Percentiles rank a stretch among this genome's conserved stretches.
Conservation (phyloP, 176 grass and related monocot genomes). For the Lolium rigidum region DNA sequence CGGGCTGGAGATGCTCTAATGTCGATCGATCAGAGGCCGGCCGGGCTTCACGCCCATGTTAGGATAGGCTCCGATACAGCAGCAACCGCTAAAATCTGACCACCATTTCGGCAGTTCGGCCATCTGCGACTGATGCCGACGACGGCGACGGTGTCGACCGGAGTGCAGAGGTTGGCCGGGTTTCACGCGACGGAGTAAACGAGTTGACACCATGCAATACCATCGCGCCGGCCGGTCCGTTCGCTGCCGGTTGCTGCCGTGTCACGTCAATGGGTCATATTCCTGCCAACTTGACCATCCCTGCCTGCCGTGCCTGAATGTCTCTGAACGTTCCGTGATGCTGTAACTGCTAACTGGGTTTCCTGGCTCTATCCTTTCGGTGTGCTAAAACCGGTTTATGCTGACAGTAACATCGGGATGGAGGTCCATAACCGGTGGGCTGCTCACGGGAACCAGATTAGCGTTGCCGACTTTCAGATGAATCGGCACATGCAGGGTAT, state of each 20-base stretch:
- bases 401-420: background rate
- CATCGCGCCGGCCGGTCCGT: background rate
- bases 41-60: too few relatives aligned
- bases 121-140: background rate
- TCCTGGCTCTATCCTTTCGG: background rate
- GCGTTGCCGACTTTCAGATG: background rate
- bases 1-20: too few relatives aligned
- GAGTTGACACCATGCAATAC: too few relatives aligned
- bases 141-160: background rate
- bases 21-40: too few relatives aligned
- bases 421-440: background rate
- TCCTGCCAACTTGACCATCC: background rate
- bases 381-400: background rate
- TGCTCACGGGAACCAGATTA: background rate
- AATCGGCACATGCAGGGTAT: background rate
- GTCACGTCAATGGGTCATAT: constrained; percentile 19
- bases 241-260: background rate
- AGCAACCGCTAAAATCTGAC: too few relatives aligned
- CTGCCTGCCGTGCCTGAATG: background rate
- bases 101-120: too few relatives aligned
- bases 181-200: background rate
- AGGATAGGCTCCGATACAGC: too few relatives aligned
- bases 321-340: background rate
- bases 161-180: background rate
- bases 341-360: background rate